These are phyloP conservation scores for Iris pallida DNA, from an alignment of 116 monocot genomes.

Conservation along the genomic window DNA sequence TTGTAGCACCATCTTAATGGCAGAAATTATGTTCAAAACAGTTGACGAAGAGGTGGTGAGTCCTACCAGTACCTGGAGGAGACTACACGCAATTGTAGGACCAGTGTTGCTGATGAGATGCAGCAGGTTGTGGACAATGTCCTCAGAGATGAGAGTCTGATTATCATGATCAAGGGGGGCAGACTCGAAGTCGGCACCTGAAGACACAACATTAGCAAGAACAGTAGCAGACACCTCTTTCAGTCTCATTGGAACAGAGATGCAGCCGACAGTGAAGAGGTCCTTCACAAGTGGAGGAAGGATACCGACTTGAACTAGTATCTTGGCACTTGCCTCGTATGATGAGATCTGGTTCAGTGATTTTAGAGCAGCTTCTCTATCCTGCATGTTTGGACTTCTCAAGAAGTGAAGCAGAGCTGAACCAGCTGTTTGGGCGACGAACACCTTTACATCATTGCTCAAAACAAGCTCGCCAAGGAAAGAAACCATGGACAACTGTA, in stretches of 20 bases:
- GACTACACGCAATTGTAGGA: conserved; percentile 74
- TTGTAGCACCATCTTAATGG: conserved; percentile 77
- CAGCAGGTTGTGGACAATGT: conserved; percentile 74
- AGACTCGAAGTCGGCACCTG: conserved; percentile 51
- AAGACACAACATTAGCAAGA: conserved; percentile 70
- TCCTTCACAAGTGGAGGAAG: conserved; percentile 76
- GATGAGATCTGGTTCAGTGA: conserved; percentile 87
- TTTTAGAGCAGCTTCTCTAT: conserved; percentile 79
- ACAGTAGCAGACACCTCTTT: conserved; percentile 82
- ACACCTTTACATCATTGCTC: conserved; percentile 77
- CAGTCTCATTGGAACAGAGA: conserved; percentile 61
- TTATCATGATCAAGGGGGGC: conserved; percentile 41
- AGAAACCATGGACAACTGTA: conserved; percentile 66
- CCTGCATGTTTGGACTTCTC: conserved; percentile 51
- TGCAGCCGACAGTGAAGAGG: conserved; percentile 65
- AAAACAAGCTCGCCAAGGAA: conserved; percentile 79
- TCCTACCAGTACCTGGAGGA: conserved; percentile 85
- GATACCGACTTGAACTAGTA: conserved; percentile 67
- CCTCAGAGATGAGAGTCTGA: conserved; percentile 72
- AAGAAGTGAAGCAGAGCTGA: conserved; percentile 59
- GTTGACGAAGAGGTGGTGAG: conserved; percentile 66
- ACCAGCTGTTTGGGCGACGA: conserved; percentile 73
- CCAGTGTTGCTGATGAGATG: conserved; percentile 96
- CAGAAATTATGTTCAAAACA: conserved; percentile 54
- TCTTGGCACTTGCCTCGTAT: conserved; percentile 59